These are phyloP conservation scores for Trypanosoma vivax DNA, from an alignment of 208 protist genomes.

Conservation along the genomic window DNA sequence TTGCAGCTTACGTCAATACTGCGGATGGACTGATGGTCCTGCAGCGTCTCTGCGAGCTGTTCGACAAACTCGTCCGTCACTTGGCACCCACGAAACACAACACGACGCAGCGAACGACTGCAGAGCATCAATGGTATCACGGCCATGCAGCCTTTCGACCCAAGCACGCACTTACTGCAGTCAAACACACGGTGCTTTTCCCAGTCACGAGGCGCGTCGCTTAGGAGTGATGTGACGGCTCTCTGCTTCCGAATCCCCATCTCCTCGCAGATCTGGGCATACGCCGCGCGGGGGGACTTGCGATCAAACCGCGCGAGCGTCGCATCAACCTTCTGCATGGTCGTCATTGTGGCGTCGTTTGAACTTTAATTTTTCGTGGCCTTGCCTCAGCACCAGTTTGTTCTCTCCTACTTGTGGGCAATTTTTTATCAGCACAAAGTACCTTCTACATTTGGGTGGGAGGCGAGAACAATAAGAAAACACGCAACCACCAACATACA, in stretches of 20 bases:
- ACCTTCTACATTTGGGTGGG: no score
- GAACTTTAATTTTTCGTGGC: neutral
- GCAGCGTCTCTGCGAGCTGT: conserved; percentile 44
- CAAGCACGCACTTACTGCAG: conserved; percentile 39
- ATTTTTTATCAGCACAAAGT: no score
- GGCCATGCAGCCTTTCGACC: conserved; percentile 71
- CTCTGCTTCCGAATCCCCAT: conserved; percentile 58
- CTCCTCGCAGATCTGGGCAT: conserved; percentile 73
- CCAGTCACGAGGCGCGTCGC: conserved; percentile 54
- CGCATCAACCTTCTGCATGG: conserved; percentile 58
- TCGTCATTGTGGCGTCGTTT: conserved; percentile 47
- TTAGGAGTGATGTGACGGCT: conserved; percentile 38
- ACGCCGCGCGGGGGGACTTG: conserved; percentile 69
- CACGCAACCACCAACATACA: neutral
- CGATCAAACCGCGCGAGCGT: conserved; percentile 64
- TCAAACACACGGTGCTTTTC: conserved; percentile 64
- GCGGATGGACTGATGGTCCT: conserved; percentile 59
- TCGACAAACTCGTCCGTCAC: conserved; percentile 67
- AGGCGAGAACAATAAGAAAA: neutral
- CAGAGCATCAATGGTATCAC: conserved; percentile 65
- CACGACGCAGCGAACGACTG: conserved; percentile 60
- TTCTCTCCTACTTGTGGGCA: neutral
- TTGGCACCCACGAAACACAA: conserved; percentile 50
- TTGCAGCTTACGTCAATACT: conserved; percentile 71
- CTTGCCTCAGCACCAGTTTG: neutral